Conservation (phyloP, 192 early-diverging fungal genomes). For the Dissophora globulifera region DNA sequence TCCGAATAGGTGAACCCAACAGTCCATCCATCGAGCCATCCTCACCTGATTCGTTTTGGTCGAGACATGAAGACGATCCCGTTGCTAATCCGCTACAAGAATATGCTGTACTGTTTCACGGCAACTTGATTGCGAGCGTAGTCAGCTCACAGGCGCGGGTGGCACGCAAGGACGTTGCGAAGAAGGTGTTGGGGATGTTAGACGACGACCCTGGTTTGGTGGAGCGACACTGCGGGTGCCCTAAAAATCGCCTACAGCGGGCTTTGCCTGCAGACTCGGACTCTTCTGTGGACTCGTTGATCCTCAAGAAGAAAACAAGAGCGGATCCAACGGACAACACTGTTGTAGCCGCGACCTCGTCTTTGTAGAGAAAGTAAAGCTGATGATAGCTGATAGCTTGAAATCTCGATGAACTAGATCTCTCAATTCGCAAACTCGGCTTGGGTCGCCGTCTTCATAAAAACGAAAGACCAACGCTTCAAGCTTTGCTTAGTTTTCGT, state of each 20-base stretch:
- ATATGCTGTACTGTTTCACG: constrained; percentile 13
- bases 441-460: too few relatives aligned
- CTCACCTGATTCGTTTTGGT: background rate
- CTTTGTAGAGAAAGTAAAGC: too few relatives aligned
- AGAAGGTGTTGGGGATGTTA: constrained; percentile 23
- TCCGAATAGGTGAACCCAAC: too few relatives aligned
- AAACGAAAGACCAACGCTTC: too few relatives aligned
- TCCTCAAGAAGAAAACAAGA: background rate
- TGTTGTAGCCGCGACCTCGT: too few relatives aligned
- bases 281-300: background rate
- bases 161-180: constrained; percentile 52
- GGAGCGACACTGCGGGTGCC: constrained; percentile 38
- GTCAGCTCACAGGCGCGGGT: constrained; percentile 12
- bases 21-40: too few relatives aligned
- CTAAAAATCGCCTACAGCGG: background rate
- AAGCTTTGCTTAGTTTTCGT: too few relatives aligned
- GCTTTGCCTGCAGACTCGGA: too few relatives aligned
- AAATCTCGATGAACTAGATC: too few relatives aligned
- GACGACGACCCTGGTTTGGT: constrained; percentile 43
- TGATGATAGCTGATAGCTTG: too few relatives aligned
- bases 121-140: background rate
- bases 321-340: too few relatives aligned
- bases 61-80: background rate
- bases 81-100: background rate
- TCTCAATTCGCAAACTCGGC: too few relatives aligned